Evolutionary conservation across 805 yeast species (phyloP).

Genomic region (Ogataea neopini): DNA sequence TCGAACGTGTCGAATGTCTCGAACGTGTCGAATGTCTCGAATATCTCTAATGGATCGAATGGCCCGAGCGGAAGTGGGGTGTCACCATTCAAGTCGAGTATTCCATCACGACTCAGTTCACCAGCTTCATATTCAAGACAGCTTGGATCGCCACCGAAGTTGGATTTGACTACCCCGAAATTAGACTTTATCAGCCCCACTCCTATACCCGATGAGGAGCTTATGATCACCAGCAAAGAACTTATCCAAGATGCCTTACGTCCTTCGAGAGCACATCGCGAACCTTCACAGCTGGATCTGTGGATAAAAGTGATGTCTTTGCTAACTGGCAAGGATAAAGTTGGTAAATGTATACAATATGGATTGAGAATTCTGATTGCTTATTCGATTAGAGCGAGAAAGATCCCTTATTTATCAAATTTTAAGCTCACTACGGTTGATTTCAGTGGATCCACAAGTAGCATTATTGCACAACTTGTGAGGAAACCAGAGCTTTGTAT

Average conservation of each 20-base stretch:
- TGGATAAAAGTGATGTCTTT: slow-evolving; percentile 54
- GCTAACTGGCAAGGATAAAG: slow-evolving; percentile 68
- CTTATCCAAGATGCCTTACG: slow-evolving; percentile 17
- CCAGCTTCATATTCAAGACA: slow-evolving; percentile 14
- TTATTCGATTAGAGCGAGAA: slow-evolving; percentile 45
- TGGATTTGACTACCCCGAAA: slow-evolving; percentile 11
- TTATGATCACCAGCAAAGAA: slow-evolving; percentile 18
- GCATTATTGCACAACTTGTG: slow-evolving; percentile 26
- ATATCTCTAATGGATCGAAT: too few species aligned
- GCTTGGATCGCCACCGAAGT: background rate
- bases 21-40: too few species aligned
- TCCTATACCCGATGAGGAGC: slow-evolving; percentile 21
- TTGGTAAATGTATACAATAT: slow-evolving; percentile 66
- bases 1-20: too few species aligned
- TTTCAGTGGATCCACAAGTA: slow-evolving; percentile 28
- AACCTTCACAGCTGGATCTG: slow-evolving; percentile 29
- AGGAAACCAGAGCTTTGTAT: slow-evolving; percentile 32
- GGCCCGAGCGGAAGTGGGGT: too few species aligned
- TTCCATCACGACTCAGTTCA: slow-evolving; percentile 19
- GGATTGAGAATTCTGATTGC: slow-evolving; percentile 50
- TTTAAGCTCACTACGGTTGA: slow-evolving; percentile 20
- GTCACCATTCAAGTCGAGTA: slow-evolving; percentile 1
- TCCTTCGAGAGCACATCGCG: slow-evolving; percentile 5
- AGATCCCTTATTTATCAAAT: slow-evolving; percentile 20
- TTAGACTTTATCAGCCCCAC: slow-evolving; percentile 20